Conservation (phyloP, 2,329 filamentous ascomycete genomes). For the Amauroascus niger region DNA sequence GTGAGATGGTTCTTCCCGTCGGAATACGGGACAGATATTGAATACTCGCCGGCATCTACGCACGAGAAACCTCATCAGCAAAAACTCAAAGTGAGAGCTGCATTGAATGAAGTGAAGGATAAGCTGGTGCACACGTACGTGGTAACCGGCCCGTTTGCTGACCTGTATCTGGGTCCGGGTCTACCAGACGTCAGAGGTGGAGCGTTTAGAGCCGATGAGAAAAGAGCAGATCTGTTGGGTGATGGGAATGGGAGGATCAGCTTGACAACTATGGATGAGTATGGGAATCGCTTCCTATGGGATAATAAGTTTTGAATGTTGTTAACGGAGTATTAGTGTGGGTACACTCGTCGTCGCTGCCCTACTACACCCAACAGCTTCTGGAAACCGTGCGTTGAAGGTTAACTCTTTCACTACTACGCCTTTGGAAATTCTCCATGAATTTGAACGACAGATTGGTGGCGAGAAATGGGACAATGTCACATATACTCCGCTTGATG, state of each 20-base stretch:
- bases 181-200: slow-evolving; percentile 39
- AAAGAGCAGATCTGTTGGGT: slow-evolving; percentile 52
- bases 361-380: slow-evolving; percentile 47
- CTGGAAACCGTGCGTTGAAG: slow-evolving; percentile 50
- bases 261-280: slow-evolving; percentile 64
- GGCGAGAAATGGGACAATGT: slow-evolving; percentile 43
- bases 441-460: slow-evolving; percentile 58
- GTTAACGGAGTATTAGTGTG: slow-evolving; percentile 40
- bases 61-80: slow-evolving; percentile 58
- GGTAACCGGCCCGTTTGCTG: slow-evolving; percentile 60
- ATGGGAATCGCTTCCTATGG: slow-evolving; percentile 26
- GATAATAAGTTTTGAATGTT: background rate
- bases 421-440: slow-evolving; percentile 52
- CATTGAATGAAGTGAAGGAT: slow-evolving; percentile 43
- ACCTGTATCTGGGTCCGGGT: slow-evolving; percentile 48
- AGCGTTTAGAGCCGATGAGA: slow-evolving; percentile 49
- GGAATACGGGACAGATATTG: slow-evolving; percentile 58
- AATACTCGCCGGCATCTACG: slow-evolving; percentile 49
- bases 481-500: slow-evolving; percentile 44
- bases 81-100: slow-evolving; percentile 59
- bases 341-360: slow-evolving; percentile 56
- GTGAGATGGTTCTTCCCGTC: slow-evolving; percentile 58
- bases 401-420: slow-evolving; percentile 64
- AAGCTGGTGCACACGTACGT: slow-evolving; percentile 55
- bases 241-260: slow-evolving; percentile 53